Evolutionary conservation across 2,329 filamentous ascomycete species (phyloP).

Genomic region (Neopestalotiopsis clavispora): DNA sequence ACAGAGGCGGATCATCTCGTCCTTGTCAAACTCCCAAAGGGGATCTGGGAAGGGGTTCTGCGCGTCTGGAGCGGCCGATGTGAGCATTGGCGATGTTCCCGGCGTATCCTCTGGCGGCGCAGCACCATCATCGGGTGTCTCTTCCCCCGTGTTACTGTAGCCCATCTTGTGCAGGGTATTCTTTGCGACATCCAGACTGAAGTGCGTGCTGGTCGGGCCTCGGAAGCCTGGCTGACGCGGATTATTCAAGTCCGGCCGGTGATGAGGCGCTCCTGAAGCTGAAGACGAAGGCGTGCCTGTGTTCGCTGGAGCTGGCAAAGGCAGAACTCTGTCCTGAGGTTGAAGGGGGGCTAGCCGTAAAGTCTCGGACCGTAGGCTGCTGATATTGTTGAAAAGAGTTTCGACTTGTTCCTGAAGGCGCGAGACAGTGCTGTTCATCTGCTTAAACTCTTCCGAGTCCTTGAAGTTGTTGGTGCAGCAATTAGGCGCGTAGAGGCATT

Average conservation of each 20-base stretch:
- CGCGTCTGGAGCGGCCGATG: conserved; percentile 42
- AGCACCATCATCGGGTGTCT: conserved; percentile 55
- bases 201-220: conserved; percentile 84
- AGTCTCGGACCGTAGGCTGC: conserved; percentile 64
- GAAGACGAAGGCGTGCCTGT: conserved; percentile 45
- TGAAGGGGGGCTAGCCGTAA: conserved; percentile 49
- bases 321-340: conserved; percentile 45
- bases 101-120: conserved; percentile 32
- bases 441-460: conserved; percentile 88
- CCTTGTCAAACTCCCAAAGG: conserved; percentile 76
- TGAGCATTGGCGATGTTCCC: conserved; percentile 37
- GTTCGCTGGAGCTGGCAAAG: conserved; percentile 42
- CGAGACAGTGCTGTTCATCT: conserved; percentile 76
- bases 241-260: conserved; percentile 51
- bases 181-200: conserved; percentile 85
- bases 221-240: conserved; percentile 71
- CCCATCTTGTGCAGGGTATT: conserved; percentile 89
- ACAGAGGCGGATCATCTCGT: conserved; percentile 81
- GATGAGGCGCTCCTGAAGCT: conserved; percentile 36
- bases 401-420: conserved; percentile 85
- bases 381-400: conserved; percentile 74
- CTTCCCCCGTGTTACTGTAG: conserved; percentile 69
- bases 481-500: conserved; percentile 70
- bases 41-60: conserved; percentile 62
- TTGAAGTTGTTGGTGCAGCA: conserved; percentile 81